These are phyloP conservation scores for Cerrena zonata DNA, from an alignment of 1,284 basidiomycete species.

Conservation along the genomic window DNA sequence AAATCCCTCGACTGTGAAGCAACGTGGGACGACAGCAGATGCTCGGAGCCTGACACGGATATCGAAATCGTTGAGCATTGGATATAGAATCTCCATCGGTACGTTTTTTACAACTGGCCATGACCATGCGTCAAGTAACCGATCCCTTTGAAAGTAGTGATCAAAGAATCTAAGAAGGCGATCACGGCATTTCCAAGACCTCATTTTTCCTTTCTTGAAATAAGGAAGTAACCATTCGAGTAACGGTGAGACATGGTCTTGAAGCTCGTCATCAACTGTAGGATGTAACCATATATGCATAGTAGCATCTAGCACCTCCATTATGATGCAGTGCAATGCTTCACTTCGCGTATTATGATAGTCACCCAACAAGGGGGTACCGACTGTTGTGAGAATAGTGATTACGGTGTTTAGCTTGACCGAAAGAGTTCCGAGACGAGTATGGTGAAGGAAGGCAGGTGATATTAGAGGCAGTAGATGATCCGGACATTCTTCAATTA, in stretches of 20 bases:
- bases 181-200: slow-evolving; percentile 69
- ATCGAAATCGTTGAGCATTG: slow-evolving; percentile 65
- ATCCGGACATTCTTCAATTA: slow-evolving; percentile 47
- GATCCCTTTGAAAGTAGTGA: slow-evolving; percentile 58
- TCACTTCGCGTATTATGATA: slow-evolving; percentile 60
- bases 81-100: slow-evolving; percentile 40
- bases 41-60: slow-evolving; percentile 81
- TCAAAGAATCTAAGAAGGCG: slow-evolving; percentile 62
- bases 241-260: slow-evolving; percentile 43
- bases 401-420: slow-evolving; percentile 49
- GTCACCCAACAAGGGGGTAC: slow-evolving; percentile 38
- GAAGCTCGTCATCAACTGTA: slow-evolving; percentile 34
- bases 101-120: slow-evolving; percentile 13
- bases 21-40: slow-evolving; percentile 54
- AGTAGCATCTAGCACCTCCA: slow-evolving; percentile 66
- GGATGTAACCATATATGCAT: slow-evolving; percentile 57
- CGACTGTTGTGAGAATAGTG: slow-evolving; percentile 50
- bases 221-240: slow-evolving; percentile 48
- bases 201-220: slow-evolving; percentile 39
- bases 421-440: slow-evolving; percentile 50
- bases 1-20: slow-evolving; percentile 45
- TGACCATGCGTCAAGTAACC: slow-evolving; percentile 47
- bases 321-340: slow-evolving; percentile 46
- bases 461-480: slow-evolving; percentile 55
- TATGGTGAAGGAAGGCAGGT: slow-evolving; percentile 50